Evolutionary conservation across 257 asterid species (phyloP).

Genomic region (Nicotiana attenuata): DNA sequence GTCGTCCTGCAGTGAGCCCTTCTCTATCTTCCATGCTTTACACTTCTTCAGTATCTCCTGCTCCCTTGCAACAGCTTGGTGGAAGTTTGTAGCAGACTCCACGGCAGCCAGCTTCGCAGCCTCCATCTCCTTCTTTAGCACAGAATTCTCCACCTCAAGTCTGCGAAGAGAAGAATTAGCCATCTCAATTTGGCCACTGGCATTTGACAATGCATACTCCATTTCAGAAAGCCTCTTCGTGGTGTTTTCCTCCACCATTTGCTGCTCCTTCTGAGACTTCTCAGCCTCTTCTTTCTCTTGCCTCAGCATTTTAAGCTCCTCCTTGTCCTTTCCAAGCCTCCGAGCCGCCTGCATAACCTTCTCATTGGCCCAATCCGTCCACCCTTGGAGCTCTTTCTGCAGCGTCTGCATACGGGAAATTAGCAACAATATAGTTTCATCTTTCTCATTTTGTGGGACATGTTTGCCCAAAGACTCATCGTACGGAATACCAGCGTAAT

Average conservation of each 20-base stretch:
- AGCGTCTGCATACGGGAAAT: conserved; percentile 35
- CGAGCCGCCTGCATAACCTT: conserved; percentile 60
- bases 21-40: conserved; percentile 37
- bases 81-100: conserved; percentile 29
- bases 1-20: conserved; percentile 26
- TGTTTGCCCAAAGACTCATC: conserved; percentile 42
- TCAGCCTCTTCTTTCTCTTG: conserved; percentile 52
- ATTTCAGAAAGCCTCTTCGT: conserved; percentile 48
- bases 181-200: conserved; percentile 35
- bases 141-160: conserved; percentile 38
- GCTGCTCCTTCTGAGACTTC: conserved; percentile 48
- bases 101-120: conserved; percentile 25
- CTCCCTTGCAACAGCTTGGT: conserved; percentile 36
- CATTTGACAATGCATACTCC: conserved; percentile 40
- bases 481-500: conserved; percentile 43
- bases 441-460: conserved; percentile 46
- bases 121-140: conserved; percentile 36
- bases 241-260: conserved; percentile 38
- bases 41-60: conserved; percentile 35
- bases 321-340: conserved; percentile 46
- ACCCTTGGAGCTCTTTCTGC: conserved; percentile 40
- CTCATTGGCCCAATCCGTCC: conserved; percentile 54
- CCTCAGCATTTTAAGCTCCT: conserved; percentile 50
- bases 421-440: conserved; percentile 39
- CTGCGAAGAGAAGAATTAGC: conserved; percentile 28